Percentiles rank a stretch among this genome's conserved stretches.
Evolutionary conservation across 1,139 yeast genomes (phyloP).

Genomic region (Magnusiomyces tetraspermus): DNA sequence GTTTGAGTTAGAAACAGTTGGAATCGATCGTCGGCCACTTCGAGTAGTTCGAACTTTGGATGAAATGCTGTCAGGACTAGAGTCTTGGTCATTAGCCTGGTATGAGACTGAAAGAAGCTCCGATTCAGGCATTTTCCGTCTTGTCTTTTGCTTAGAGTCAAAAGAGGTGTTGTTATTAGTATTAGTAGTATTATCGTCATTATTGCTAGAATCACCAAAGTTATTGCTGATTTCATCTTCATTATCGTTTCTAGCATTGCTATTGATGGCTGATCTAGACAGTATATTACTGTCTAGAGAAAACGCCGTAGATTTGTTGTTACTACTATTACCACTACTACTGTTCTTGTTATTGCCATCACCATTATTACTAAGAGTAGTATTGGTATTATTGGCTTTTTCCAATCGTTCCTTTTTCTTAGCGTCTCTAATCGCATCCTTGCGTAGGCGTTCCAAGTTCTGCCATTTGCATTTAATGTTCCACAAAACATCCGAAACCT

Average conservation of each 20-base stretch:
- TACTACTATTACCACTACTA: neutral
- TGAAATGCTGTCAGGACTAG: neutral
- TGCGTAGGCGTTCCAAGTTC: neutral
- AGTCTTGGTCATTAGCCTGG: neutral
- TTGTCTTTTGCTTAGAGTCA: neutral
- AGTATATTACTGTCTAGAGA: too few relatives aligned
- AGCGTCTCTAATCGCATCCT: neutral
- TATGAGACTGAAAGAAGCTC: neutral
- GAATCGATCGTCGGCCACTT: neutral
- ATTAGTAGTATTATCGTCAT: neutral
- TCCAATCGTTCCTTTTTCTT: neutral
- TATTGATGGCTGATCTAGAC: too few relatives aligned
- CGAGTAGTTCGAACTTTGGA: neutral
- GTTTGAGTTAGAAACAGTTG: neutral
- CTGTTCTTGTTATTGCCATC: neutral
- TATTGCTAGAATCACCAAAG: too few relatives aligned
- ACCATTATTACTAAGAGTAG: too few relatives aligned
- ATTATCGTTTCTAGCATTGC: too few relatives aligned
- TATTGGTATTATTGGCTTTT: neutral
- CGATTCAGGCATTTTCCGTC: neutral
- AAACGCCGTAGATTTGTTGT: too few relatives aligned
- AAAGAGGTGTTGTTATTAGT: neutral
- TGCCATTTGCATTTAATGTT: neutral
- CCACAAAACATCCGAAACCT: neutral
- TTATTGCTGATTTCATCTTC: too few relatives aligned